A percentile compares a stretch with the other conserved stretches of the same genome.
phyloP scores from a whole-genome alignment of 1,284 basidiomycete genomes.

The Cryptococcus sp. region DNA sequence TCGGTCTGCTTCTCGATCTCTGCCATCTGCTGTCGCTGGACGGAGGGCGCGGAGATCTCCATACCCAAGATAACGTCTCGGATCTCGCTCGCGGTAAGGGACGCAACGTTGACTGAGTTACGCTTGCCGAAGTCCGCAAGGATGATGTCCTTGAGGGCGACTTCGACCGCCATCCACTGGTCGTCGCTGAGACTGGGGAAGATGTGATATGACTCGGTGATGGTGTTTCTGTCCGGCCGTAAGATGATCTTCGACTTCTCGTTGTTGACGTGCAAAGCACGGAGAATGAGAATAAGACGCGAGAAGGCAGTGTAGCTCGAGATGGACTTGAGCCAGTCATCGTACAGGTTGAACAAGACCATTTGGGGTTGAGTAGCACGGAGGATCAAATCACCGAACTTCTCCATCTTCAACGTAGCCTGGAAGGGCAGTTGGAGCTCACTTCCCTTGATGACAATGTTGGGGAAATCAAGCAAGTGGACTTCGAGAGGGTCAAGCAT shows the following conservation, averaged over 20 bases:
- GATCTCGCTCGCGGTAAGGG: conserved; percentile 92
- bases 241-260: conserved; percentile 97
- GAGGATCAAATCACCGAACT: conserved; percentile 96
- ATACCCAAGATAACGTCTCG: conserved; percentile 96
- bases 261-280: conserved; percentile 97
- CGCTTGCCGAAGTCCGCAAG: conserved; percentile 97
- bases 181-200: conserved; percentile 95
- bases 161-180: conserved; percentile 99
- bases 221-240: conserved; percentile 88
- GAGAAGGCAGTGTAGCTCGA: conserved; percentile 99
- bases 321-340: conserved; percentile 99
- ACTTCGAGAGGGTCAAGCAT: conserved; percentile 99
- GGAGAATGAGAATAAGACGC: conserved; percentile 89
- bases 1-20: conserved; percentile 96
- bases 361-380: conserved; percentile 98
- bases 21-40: conserved; percentile 98
- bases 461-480: conserved; percentile 98
- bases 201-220: conserved; percentile 97
- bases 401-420: conserved; percentile 99
- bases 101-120: conserved; percentile 98
- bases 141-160: conserved; percentile 93
- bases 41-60: conserved; percentile 56
- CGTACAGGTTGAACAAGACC: conserved; percentile 98
- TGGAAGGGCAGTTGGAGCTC: conserved; percentile 99
- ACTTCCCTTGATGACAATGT: conserved; percentile 99